Base-by-base conservation (phyloP, 805 yeast species). In the Kazachstania bromeliacearum region DNA sequence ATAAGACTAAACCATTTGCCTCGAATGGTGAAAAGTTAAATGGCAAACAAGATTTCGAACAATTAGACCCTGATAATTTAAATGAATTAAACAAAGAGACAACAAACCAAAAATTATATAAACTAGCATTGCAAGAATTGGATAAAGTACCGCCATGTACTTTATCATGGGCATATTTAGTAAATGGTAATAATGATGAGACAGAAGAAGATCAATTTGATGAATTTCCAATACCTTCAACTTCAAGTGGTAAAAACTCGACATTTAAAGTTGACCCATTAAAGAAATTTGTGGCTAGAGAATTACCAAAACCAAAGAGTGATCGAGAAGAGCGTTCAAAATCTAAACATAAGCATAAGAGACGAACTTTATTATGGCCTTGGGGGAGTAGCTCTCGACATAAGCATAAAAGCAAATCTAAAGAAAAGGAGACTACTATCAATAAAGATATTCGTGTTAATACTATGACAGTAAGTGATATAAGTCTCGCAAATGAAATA, bases 251-350 rank as follows among this genome's bases (percentile, higher is more conserved):
- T 17, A 18, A 25, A 7, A 15, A 32, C 17, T 24, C 30, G 17
- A 4, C 29, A 12, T 54, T 57, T 35, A 53, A 47, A 37, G 59
- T 55, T 7, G 54, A 55, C 39, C 60, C 62, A 5, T 42, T 57
- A 20, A 49, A 48, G 25, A 36, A 39, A 24, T 55, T 57, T 38
- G 53, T 53, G 12, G 56, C 51, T 3, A 41, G 38, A 12, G 51
- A 50, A 29, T 29, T 57, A 28, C 57, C 57, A 5, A 49, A 43
- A 28, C 42, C 43, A 29, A 37, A 39, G n/a, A 55, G 46, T 35
- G 45, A 38, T 27, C 19, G 27, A 5, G 35, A 36, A 12, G 36
- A 20, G 10, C 26, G 13, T 7, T 35, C 18, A 12, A 32, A 20
- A 18, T 33, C 36, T 17, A 45, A 42, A 25, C 40, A 50, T 27